These are phyloP conservation scores for Geotrichum aggregatum DNA, from an alignment of 1,139 yeast genomes.

Conservation along the genomic window DNA sequence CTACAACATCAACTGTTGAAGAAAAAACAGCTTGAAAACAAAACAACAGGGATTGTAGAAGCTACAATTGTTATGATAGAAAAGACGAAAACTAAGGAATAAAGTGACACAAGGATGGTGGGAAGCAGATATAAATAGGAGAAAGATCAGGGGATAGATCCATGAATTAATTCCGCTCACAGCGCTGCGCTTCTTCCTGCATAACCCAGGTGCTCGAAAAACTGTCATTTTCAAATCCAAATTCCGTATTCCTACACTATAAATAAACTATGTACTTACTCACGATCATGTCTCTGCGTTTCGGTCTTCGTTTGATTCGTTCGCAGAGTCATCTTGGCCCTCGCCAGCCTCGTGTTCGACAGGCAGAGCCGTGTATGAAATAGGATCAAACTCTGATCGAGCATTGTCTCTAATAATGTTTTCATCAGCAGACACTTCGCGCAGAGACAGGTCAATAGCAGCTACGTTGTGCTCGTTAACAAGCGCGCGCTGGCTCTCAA, in stretches of 20 bases:
- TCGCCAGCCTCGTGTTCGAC: constrained; percentile 23
- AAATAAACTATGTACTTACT: not conserved
- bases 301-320: not conserved
- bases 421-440: constrained; percentile 73
- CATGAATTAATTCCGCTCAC: not conserved
- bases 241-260: constrained; percentile 7
- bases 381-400: constrained; percentile 72
- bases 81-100: not conserved
- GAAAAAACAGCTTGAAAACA: not conserved
- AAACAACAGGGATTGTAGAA: no score
- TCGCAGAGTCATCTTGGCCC: no score
- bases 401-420: constrained; percentile 60
- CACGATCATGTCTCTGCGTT: not conserved
- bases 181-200: no score
- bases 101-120: not conserved
- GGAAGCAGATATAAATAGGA: not conserved
- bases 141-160: constrained; percentile 2
- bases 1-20: no score
- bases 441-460: constrained; percentile 54
- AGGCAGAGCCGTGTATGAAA: constrained; percentile 34
- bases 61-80: no score
- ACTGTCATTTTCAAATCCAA: no score
- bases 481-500: constrained; percentile 48
- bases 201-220: no score
- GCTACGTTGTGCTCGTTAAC: constrained; percentile 47